A percentile compares a stretch with the other conserved stretches of the same genome.
These are phyloP conservation scores for Fusarium bulbicola DNA, from an alignment of 2,329 filamentous ascomycete genomes.

Conservation along the genomic window DNA sequence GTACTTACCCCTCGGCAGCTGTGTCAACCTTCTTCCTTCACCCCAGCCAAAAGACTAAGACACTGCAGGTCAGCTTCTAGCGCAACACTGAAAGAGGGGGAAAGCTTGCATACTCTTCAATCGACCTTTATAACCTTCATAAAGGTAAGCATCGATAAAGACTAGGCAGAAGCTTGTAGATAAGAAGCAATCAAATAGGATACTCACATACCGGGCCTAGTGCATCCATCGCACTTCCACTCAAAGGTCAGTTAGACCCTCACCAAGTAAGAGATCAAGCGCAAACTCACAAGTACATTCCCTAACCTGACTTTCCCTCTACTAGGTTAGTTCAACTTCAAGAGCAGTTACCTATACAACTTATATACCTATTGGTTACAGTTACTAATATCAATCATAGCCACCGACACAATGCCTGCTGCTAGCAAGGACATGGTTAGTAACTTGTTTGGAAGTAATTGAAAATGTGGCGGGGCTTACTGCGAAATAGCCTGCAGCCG, in stretches of 20 bases:
- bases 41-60: neutral
- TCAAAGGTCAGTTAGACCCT: neutral
- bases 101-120: fast-evolving
- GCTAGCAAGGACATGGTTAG: neutral
- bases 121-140: neutral
- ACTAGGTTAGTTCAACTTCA: neutral
- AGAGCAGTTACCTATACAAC: neutral
- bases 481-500: neutral
- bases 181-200: neutral
- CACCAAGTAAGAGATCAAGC: neutral
- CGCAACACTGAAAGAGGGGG: too few relatives aligned
- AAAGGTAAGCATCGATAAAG: neutral
- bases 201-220: neutral
- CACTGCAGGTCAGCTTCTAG: neutral
- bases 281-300: neutral
- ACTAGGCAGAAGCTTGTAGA: fast-evolving
- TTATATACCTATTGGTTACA: neutral
- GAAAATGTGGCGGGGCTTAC: neutral
- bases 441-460: neutral
- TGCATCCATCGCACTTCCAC: neutral
- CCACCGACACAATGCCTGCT: neutral
- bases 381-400: too few relatives aligned
- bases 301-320: neutral
- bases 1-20: neutral
- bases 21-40: too few relatives aligned